These are phyloP conservation scores for Aspergillus incahuasiensis DNA, from an alignment of 495 filamentous ascomycete species.

Conservation along the genomic window DNA sequence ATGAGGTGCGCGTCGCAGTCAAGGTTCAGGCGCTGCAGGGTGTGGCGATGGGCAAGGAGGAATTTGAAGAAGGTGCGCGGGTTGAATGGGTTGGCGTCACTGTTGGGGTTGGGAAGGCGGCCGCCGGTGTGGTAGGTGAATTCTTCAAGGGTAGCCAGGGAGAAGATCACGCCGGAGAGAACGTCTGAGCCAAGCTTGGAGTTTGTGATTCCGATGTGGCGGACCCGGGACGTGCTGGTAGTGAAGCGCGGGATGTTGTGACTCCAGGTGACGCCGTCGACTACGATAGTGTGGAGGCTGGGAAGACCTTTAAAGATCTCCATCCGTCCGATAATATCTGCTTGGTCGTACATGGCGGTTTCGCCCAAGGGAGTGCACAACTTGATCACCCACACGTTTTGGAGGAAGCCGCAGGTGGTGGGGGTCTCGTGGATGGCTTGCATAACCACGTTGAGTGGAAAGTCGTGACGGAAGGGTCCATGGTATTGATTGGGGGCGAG, in stretches of 20 bases:
- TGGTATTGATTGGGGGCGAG: not conserved
- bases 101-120: not conserved
- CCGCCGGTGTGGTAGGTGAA: not conserved
- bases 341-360: not conserved
- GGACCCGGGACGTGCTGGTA: not conserved
- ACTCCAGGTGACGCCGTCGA: not conserved
- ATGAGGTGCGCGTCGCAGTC: not conserved
- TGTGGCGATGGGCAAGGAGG: not conserved
- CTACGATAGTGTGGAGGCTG: not conserved
- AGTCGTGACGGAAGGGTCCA: no score
- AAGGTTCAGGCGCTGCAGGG: not conserved
- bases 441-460: not conserved
- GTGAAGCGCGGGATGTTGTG: not conserved
- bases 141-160: not conserved
- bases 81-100: not conserved
- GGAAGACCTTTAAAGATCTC: not conserved
- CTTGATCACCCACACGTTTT: not conserved
- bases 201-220: not conserved
- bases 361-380: not conserved
- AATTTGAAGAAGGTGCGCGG: not conserved
- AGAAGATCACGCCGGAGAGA: not conserved
- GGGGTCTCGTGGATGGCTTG: not conserved
- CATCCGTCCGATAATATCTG: not conserved
- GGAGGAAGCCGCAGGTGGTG: not conserved
- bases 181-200: not conserved